Evolutionary conservation across 1,139 yeast species (phyloP).

Genomic region (Scheffersomyces parashehatae): DNA sequence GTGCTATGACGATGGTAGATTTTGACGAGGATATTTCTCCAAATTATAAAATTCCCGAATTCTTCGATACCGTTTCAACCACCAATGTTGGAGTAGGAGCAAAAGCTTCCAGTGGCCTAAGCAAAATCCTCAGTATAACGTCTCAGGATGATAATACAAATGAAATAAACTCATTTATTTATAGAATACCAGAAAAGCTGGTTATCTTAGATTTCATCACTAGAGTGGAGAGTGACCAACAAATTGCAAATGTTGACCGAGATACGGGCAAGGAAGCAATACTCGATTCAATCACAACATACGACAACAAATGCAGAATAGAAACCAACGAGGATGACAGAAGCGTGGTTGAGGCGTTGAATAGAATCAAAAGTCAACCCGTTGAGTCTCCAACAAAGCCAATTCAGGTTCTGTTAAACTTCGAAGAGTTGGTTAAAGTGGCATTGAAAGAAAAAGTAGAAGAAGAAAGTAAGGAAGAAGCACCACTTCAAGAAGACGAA

Average conservation of each 20-base stretch:
- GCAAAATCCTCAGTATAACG: conserved; percentile 40
- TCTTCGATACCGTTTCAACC: conserved; percentile 38
- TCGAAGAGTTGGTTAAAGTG: conserved; percentile 29
- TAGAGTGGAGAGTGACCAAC: conserved; percentile 36
- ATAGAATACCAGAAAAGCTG: conserved; percentile 71
- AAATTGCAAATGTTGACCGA: conserved; percentile 10
- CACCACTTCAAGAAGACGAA: conserved; percentile 23
- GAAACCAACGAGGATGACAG: conserved; percentile 19
- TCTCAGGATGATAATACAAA: conserved; percentile 25
- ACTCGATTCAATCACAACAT: conserved; percentile 23
- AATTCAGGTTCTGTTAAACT: conserved; percentile 14
- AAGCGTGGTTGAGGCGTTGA: conserved; percentile 27
- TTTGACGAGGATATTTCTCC: conserved; percentile 16
- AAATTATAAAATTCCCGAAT: conserved; percentile 46
- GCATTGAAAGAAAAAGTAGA: conserved; percentile 27
- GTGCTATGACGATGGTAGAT: conserved; percentile 13
- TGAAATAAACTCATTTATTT: conserved; percentile 45
- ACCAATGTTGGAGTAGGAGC: conserved; percentile 46
- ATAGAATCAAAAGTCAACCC: conserved; percentile 13
- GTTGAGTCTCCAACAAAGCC: conserved; percentile 3
- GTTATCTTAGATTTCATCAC: conserved; percentile 74
- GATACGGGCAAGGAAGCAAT: conserved; percentile 22
- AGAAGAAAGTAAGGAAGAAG: conserved; percentile 14
- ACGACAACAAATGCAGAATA: conserved; percentile 19
- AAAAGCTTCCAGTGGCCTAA: conserved; percentile 33